phyloP scores from a whole-genome alignment of 331 rosid genomes.

The Phaseolus coccineus region DNA sequence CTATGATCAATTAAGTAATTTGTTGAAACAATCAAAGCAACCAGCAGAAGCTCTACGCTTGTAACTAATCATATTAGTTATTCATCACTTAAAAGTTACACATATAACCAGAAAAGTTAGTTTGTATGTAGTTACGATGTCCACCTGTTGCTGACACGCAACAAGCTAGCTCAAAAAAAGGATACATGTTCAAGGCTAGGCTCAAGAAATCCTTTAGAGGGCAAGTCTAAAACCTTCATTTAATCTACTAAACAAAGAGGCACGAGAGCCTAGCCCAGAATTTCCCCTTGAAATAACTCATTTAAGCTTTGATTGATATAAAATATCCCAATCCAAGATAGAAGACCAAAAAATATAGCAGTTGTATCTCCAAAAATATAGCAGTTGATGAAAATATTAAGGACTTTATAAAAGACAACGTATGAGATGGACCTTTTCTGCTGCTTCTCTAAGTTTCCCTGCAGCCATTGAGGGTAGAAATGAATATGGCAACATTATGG shows the following conservation, averaged over 20 bases:
- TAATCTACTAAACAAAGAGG: slow-evolving; percentile 20
- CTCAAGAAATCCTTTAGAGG: slow-evolving; percentile 26
- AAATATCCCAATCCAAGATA: slow-evolving; percentile 29
- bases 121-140: background rate
- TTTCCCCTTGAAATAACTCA: slow-evolving; percentile 21
- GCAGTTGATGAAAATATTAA: background rate
- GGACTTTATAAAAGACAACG: slow-evolving; percentile 24
- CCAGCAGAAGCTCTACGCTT: background rate
- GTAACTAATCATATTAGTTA: background rate
- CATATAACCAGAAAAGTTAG: background rate
- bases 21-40: background rate
- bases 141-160: background rate
- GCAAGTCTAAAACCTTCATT: slow-evolving; percentile 6
- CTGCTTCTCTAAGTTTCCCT: slow-evolving; percentile 69
- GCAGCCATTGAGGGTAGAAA: slow-evolving; percentile 91
- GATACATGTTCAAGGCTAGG: slow-evolving; percentile 1
- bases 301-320: slow-evolving; percentile 5
- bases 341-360: slow-evolving; percentile 23
- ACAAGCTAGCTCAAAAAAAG: slow-evolving; percentile 19
- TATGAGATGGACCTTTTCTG: slow-evolving; percentile 69
- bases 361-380: background rate
- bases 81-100: background rate
- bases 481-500: slow-evolving; percentile 74
- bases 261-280: slow-evolving; percentile 12
- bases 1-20: background rate